These are phyloP conservation scores for Shiraia bambusicola DNA, from an alignment of 2,329 filamentous ascomycete genomes.

Conservation along the genomic window DNA sequence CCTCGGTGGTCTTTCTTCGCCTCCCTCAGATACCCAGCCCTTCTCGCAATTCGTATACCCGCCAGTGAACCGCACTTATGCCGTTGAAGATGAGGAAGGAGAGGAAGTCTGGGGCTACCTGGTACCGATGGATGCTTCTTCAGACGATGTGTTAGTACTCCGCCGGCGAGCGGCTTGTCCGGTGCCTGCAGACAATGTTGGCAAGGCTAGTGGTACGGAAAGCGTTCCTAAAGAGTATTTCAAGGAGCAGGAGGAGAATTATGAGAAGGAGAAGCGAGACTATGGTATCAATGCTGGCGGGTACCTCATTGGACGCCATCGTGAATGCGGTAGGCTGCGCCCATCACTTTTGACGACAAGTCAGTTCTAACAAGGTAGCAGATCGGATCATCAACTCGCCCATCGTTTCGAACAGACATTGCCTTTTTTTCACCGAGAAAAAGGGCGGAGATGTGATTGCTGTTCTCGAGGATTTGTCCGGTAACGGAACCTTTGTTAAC, in stretches of 20 bases:
- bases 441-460: slow-evolving; percentile 62
- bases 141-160: slow-evolving; percentile 71
- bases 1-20: slow-evolving; percentile 55
- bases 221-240: slow-evolving; percentile 54
- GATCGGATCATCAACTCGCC: slow-evolving; percentile 69
- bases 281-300: slow-evolving; percentile 68
- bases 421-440: slow-evolving; percentile 66
- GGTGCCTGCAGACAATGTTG: slow-evolving; percentile 48
- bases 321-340: slow-evolving; percentile 76
- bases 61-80: slow-evolving; percentile 70
- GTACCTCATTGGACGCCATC: slow-evolving; percentile 88
- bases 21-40: slow-evolving; percentile 70
- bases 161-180: slow-evolving; percentile 73
- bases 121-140: slow-evolving; percentile 73
- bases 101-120: slow-evolving; percentile 97
- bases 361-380: slow-evolving; percentile 50
- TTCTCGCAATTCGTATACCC: slow-evolving; percentile 80
- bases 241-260: slow-evolving; percentile 62
- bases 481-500: slow-evolving; percentile 95
- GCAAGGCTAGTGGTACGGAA: slow-evolving; percentile 46
- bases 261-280: slow-evolving; percentile 58
- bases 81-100: slow-evolving; percentile 78
- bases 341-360: background rate
- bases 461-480: slow-evolving; percentile 88
- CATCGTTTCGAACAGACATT: slow-evolving; percentile 85